A percentile compares a stretch with the other conserved stretches of the same genome.
Evolutionary conservation across 441 rosid species (phyloP).

Genomic region (Geranium incanum): DNA sequence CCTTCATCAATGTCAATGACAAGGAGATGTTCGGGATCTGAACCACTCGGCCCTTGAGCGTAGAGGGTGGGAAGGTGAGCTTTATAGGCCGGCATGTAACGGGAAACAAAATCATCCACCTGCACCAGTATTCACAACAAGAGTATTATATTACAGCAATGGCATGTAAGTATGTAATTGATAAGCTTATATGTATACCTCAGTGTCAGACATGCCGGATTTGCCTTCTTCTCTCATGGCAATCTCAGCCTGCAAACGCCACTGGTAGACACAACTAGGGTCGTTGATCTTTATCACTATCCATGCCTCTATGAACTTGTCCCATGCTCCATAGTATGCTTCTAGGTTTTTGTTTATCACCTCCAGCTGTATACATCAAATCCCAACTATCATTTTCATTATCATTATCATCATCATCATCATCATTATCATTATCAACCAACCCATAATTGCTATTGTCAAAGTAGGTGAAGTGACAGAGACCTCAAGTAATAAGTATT

Average conservation of each 20-base stretch:
- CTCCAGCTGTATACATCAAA: conserved; percentile 48
- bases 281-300: conserved; percentile 80
- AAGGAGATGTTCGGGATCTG: conserved; percentile 51
- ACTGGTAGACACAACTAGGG: conserved; percentile 74
- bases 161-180: too few relatives aligned
- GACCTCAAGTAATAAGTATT: too few relatives aligned
- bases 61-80: conserved; percentile 82
- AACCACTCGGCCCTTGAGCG: conserved; percentile 76
- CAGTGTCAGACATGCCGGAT: neutral
- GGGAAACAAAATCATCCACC: conserved; percentile 87
- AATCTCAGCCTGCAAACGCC: conserved; percentile 48
- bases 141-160: too few relatives aligned
- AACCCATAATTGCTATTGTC: too few relatives aligned
- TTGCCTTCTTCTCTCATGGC: conserved; percentile 8
- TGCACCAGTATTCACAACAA: conserved; percentile 19
- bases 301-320: conserved; percentile 77
- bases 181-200: neutral
- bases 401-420: too few relatives aligned
- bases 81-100: conserved; percentile 77
- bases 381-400: neutral
- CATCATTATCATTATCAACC: too few relatives aligned
- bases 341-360: conserved; percentile 74
- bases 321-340: conserved; percentile 82
- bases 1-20: conserved; percentile 69
- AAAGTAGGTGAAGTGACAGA: too few relatives aligned